These are phyloP conservation scores for Ammopiptanthus mongolicus DNA, from an alignment of 306 rosid species.

Conservation along the genomic window DNA sequence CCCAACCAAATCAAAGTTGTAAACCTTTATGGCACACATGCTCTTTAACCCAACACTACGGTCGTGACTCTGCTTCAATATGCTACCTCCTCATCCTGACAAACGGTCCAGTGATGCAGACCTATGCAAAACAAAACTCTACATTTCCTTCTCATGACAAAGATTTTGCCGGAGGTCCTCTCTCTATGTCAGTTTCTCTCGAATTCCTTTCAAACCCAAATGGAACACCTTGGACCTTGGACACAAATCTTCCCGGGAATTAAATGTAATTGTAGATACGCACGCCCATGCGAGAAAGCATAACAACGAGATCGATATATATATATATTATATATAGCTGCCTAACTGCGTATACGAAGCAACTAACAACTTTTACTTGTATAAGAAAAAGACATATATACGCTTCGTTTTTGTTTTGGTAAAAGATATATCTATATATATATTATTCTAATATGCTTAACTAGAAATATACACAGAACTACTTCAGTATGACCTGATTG, in stretches of 20 bases:
- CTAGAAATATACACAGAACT: background rate
- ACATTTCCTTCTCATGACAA: conserved; percentile 6
- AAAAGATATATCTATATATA: background rate
- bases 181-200: conserved; percentile 9
- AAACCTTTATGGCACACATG: conserved; percentile 33
- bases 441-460: background rate
- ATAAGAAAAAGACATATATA: background rate
- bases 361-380: background rate
- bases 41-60: conserved; percentile 20
- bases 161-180: background rate
- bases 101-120: conserved; percentile 33
- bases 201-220: background rate
- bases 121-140: background rate
- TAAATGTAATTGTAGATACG: background rate
- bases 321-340: background rate
- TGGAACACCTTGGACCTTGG: conserved; percentile 1
- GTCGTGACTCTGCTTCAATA: conserved; percentile 17
- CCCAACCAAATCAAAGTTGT: conserved; percentile 17
- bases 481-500: background rate
- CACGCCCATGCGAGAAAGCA: background rate
- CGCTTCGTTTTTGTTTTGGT: background rate
- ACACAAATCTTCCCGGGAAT: background rate
- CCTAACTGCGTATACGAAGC: background rate
- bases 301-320: background rate
- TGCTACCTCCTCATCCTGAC: conserved; percentile 29